Percentiles rank a stretch among this genome's conserved stretches.
These are phyloP conservation scores for Ulmus americana DNA, from an alignment of 331 rosid species.

Conservation along the genomic window DNA sequence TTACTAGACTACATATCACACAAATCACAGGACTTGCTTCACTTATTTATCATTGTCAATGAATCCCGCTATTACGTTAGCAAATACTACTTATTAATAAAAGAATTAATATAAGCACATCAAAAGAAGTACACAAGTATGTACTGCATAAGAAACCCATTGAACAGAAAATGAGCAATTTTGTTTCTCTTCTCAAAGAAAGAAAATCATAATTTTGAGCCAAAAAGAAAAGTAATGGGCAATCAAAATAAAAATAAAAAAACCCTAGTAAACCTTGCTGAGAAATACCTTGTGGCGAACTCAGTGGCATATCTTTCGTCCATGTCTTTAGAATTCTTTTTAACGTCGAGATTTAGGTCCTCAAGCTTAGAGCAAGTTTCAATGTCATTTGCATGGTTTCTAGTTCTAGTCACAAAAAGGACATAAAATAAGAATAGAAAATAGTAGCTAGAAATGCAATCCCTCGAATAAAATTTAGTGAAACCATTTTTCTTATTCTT, in stretches of 20 bases:
- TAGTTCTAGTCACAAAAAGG: constrained; percentile 33
- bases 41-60: too few relatives aligned
- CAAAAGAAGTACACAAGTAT: too few relatives aligned
- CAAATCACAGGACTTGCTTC: too few relatives aligned
- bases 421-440: constrained; percentile 14
- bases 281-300: constrained; percentile 49
- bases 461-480: not conserved
- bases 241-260: not conserved
- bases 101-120: too few relatives aligned
- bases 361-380: constrained; percentile 95
- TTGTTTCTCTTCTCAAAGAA: too few relatives aligned
- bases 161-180: too few relatives aligned
- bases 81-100: too few relatives aligned
- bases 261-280: constrained; percentile 12
- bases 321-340: constrained; percentile 44
- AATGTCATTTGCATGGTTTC: constrained; percentile 62
- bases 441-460: constrained; percentile 7
- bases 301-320: constrained; percentile 35
- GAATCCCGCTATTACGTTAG: too few relatives aligned
- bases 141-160: too few relatives aligned
- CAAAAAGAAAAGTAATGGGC: too few relatives aligned
- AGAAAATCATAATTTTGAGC: too few relatives aligned
- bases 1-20: too few relatives aligned
- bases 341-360: constrained; percentile 83
- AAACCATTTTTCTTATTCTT: not conserved